phyloP scores from a whole-genome alignment of 2,329 filamentous ascomycete genomes.

The Elsinoe ampelina region DNA sequence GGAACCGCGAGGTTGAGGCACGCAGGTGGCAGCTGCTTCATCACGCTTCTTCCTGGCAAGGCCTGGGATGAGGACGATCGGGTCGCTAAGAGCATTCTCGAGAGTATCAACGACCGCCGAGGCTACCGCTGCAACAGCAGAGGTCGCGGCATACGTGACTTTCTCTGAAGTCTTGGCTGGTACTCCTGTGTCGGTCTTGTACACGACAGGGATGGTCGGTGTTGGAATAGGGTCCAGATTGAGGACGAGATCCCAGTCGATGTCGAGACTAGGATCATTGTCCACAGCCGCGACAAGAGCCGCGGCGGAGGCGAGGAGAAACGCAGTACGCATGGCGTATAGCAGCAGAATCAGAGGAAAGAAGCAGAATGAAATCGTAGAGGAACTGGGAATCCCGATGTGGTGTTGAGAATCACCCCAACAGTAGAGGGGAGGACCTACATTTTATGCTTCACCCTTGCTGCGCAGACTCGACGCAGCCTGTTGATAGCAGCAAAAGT shows the following conservation, averaged over 20 bases:
- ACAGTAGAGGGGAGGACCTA: neutral
- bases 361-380: neutral
- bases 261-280: constrained; percentile 2
- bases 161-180: neutral
- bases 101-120: constrained; percentile 62
- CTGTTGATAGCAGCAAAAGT: neutral
- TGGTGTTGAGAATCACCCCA: neutral
- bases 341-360: neutral
- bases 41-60: constrained; percentile 31
- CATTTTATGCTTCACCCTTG: constrained; percentile 6
- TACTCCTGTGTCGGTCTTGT: neutral
- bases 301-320: neutral
- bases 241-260: constrained; percentile 12
- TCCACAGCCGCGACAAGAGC: neutral
- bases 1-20: neutral
- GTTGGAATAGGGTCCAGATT: constrained; percentile 1
- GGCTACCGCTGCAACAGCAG: constrained; percentile 1
- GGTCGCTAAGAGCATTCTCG: constrained; percentile 92
- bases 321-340: neutral
- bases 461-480: neutral
- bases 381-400: neutral
- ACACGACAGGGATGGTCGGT: neutral
- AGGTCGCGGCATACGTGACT: neutral
- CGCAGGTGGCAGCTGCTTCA: neutral
- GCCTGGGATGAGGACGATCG: constrained; percentile 82